phyloP scores from a whole-genome alignment of 116 monocot genomes.

The Iris pallida region DNA sequence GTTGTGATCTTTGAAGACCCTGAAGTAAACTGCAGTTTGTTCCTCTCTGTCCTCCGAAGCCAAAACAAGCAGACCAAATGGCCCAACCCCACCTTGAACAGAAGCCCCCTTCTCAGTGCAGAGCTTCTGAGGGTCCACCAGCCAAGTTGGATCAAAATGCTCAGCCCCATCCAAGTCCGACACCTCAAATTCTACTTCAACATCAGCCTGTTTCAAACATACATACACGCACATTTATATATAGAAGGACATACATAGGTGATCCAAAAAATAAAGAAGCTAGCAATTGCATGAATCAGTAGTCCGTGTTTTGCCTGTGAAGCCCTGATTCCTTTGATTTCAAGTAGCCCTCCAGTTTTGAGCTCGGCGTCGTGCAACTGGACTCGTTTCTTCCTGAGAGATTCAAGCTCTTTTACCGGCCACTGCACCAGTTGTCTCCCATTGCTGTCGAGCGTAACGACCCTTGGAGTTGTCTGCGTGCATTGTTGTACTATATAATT shows the following conservation, averaged over 20 bases:
- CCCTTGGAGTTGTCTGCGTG: slow-evolving; percentile 56
- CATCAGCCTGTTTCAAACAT: slow-evolving; percentile 9
- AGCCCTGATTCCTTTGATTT: slow-evolving; percentile 33
- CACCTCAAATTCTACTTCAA: slow-evolving; percentile 24
- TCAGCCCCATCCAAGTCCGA: slow-evolving; percentile 37
- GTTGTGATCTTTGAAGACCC: slow-evolving; percentile 30
- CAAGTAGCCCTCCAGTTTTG: slow-evolving; percentile 12
- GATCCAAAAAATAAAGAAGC: neutral
- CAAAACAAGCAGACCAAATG: slow-evolving; percentile 66
- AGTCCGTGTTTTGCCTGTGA: slow-evolving; percentile 30
- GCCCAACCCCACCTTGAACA: slow-evolving; percentile 43
- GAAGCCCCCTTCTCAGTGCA: slow-evolving; percentile 37
- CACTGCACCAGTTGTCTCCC: slow-evolving; percentile 67
- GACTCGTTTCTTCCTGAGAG: slow-evolving; percentile 35
- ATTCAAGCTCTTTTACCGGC: slow-evolving; percentile 73
- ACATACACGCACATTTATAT: neutral
- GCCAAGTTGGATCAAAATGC: slow-evolving; percentile 39
- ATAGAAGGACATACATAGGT: neutral
- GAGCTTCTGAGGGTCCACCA: slow-evolving; percentile 44
- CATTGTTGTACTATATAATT: neutral
- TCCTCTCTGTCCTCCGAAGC: slow-evolving; percentile 40
- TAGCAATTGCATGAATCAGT: neutral
- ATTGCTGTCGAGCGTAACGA: slow-evolving; percentile 50
- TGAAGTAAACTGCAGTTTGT: slow-evolving; percentile 61
- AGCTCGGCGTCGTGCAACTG: slow-evolving; percentile 14